Evolutionary conservation across 225 moss, liverwort and hornwort species (phyloP).

Genomic region (Physcomitrium patens): DNA sequence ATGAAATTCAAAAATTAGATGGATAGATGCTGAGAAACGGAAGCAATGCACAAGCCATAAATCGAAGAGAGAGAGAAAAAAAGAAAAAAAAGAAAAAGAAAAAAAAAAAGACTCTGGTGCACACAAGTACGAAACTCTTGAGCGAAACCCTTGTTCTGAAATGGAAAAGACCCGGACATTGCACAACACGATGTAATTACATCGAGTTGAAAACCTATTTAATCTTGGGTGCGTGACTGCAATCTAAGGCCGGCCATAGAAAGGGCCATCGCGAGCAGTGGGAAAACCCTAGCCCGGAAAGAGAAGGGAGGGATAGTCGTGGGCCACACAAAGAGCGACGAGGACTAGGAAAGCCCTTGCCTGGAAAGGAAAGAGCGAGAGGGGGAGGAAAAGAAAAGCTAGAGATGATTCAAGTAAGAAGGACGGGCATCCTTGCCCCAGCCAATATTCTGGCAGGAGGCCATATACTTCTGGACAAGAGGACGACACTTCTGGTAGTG

Average conservation of each 20-base stretch:
- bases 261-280: background rate
- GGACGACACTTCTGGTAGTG: constrained; percentile 91
- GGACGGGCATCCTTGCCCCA: constrained; percentile 99
- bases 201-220: background rate
- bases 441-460: constrained; percentile 76
- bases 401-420: constrained; percentile 60
- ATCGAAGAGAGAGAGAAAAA: background rate
- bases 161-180: background rate
- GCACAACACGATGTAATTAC: background rate
- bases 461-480: constrained; percentile 79
- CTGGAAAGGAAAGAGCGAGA: background rate
- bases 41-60: background rate
- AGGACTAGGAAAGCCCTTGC: constrained; percentile 17
- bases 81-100: too few species aligned
- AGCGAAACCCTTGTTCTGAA: constrained; percentile 20
- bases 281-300: constrained; percentile 18
- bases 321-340: background rate
- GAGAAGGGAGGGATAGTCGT: background rate
- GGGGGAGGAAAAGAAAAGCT: background rate
- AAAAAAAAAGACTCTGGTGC: background rate
- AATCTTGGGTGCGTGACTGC: constrained; percentile 5
- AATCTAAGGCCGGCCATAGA: constrained; percentile 20
- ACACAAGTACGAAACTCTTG: background rate
- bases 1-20: too few species aligned
- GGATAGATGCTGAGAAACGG: too few species aligned